These are phyloP conservation scores for Pseudogymnoascus pannorum DNA, from an alignment of 2,329 filamentous ascomycete species.

Conservation along the genomic window DNA sequence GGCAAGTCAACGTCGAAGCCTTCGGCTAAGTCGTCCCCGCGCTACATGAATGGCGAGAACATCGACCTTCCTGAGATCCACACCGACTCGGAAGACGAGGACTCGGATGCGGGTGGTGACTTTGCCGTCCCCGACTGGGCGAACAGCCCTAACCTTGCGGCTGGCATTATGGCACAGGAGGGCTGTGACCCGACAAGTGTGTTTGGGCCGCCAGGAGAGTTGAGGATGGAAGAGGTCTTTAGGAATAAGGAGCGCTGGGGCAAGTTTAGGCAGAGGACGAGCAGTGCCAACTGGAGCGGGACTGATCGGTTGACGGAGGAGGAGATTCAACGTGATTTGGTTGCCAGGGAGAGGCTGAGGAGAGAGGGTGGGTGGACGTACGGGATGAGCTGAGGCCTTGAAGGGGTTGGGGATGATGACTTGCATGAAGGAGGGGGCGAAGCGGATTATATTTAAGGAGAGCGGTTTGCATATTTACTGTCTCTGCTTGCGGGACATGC, in stretches of 20 bases:
- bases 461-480: constrained; percentile 6
- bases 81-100: constrained; percentile 87
- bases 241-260: constrained; percentile 79
- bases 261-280: constrained; percentile 84
- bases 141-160: constrained; percentile 73
- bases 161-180: constrained; percentile 73
- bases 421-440: neutral
- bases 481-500: neutral
- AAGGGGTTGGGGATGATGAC: neutral
- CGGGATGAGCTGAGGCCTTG: constrained; percentile 18
- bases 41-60: constrained; percentile 80
- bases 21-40: constrained; percentile 63
- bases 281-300: constrained; percentile 88
- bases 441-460: constrained; percentile 5
- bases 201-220: constrained; percentile 79
- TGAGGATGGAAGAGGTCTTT: constrained; percentile 97
- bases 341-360: constrained; percentile 70
- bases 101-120: constrained; percentile 52
- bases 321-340: constrained; percentile 73
- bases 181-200: constrained; percentile 75
- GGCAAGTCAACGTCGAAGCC: constrained; percentile 53
- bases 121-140: constrained; percentile 76
- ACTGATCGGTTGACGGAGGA: constrained; percentile 79
- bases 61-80: constrained; percentile 93
- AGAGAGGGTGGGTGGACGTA: constrained; percentile 83